Conservation (phyloP, 1,139 yeast genomes). For the Lodderomyces theae region DNA sequence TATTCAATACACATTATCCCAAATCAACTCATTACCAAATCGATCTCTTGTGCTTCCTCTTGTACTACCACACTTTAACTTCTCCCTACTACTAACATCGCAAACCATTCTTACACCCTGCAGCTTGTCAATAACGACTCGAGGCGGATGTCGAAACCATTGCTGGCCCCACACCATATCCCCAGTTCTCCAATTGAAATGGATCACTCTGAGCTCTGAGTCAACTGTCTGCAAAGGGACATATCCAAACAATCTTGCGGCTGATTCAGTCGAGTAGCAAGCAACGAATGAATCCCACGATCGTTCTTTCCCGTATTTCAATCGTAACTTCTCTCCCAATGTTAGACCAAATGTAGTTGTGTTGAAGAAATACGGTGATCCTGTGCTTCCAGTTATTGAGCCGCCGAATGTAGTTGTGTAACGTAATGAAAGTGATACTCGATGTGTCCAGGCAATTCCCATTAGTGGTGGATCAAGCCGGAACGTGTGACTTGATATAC, state of each 20-base stretch:
- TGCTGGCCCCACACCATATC: background rate
- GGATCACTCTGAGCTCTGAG: conserved; percentile 6
- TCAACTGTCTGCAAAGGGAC: background rate
- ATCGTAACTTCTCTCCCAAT: conserved; percentile 1
- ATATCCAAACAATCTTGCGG: conserved; percentile 7
- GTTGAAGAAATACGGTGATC: conserved; percentile 4
- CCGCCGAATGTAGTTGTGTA: conserved; percentile 5
- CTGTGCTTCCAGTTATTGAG: background rate
- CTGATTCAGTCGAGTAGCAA: conserved; percentile 5
- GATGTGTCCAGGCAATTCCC: conserved; percentile 8
- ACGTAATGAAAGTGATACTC: conserved; percentile 7
- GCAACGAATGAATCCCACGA: conserved; percentile 4
- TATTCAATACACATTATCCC: conserved; percentile 8
- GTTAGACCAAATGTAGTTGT: conserved; percentile 8
- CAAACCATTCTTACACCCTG: conserved; percentile 9
- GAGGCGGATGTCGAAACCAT: background rate
- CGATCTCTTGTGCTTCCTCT: conserved; percentile 8
- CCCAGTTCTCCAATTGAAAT: background rate
- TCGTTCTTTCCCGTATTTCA: conserved; percentile 5
- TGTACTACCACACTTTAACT: conserved; percentile 9
- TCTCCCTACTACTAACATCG: conserved; percentile 10
- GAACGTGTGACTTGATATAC: conserved; percentile 7
- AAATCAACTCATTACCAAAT: conserved; percentile 9
- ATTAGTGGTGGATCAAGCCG: conserved; percentile 4
- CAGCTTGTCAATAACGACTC: background rate